phyloP scores from a whole-genome alignment of 495 filamentous ascomycete genomes.

The Aspergillus nanangensis region DNA sequence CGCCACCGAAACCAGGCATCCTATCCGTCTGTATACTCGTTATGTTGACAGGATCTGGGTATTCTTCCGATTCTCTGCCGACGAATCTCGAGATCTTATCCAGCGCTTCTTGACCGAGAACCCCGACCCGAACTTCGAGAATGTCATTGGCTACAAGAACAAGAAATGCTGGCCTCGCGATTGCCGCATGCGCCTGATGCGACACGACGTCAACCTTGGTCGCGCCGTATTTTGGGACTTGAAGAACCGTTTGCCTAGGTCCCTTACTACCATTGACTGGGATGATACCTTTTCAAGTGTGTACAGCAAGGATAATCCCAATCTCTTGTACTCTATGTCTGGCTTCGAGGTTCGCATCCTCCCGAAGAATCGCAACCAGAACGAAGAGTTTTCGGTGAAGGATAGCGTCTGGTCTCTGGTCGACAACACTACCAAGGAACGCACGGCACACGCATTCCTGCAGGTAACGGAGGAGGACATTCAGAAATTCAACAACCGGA shows the following conservation, averaged over 20 bases:
- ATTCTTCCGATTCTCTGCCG: slow-evolving; percentile 87
- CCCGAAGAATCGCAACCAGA: slow-evolving; percentile 91
- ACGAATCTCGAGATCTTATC: slow-evolving; percentile 93
- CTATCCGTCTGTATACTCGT: slow-evolving; percentile 92
- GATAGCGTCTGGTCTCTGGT: slow-evolving; percentile 98
- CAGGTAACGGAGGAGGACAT: slow-evolving; percentile 98
- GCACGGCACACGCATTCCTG: slow-evolving; percentile 96
- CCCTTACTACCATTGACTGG: slow-evolving; percentile 97
- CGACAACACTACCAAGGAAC: slow-evolving; percentile 92
- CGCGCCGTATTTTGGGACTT: slow-evolving; percentile 99
- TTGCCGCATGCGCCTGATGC: slow-evolving; percentile 96
- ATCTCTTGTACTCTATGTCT: slow-evolving; percentile 95
- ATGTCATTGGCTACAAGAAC: slow-evolving; percentile 97
- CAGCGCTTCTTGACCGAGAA: slow-evolving; percentile 98
- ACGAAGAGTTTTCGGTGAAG: slow-evolving; percentile 95
- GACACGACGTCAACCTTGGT: slow-evolving; percentile 97
- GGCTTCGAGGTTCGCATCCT: slow-evolving; percentile 97
- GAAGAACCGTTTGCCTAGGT: slow-evolving; percentile 93
- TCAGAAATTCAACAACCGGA: slow-evolving; percentile 98
- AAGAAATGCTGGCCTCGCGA: slow-evolving; percentile 99
- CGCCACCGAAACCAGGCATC: slow-evolving; percentile 85
- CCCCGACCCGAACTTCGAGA: slow-evolving; percentile 98
- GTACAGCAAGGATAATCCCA: slow-evolving; percentile 97
- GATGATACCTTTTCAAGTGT: slow-evolving; percentile 99
- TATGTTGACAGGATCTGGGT: slow-evolving; percentile 99